phyloP scores from a whole-genome alignment of 2,329 filamentous ascomycete species.

The Fusarium domesticum region DNA sequence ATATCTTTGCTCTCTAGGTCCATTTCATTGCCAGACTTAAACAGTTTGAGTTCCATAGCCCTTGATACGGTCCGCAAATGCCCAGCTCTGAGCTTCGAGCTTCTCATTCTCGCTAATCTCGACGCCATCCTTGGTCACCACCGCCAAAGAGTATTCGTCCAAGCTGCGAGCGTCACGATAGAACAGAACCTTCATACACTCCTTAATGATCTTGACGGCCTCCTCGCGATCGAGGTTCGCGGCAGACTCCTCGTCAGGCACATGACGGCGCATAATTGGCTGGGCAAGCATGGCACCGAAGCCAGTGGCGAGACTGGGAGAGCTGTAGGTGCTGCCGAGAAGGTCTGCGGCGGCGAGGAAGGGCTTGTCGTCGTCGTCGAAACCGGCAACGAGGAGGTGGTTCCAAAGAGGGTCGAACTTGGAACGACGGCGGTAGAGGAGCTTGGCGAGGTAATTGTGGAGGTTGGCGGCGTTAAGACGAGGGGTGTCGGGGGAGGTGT shows the following conservation, averaged over 20 bases:
- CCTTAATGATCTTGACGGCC: slow-evolving; percentile 76
- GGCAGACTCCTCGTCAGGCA: slow-evolving; percentile 79
- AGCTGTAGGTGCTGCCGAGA: slow-evolving; percentile 85
- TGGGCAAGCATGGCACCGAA: slow-evolving; percentile 91
- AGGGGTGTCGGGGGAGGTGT: slow-evolving; percentile 48
- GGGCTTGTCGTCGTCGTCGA: slow-evolving; percentile 74
- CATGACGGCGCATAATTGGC: slow-evolving; percentile 80
- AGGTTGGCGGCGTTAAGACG: slow-evolving; percentile 86
- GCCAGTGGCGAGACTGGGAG: slow-evolving; percentile 86
- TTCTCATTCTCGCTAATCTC: slow-evolving; percentile 80
- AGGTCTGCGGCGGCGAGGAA: slow-evolving; percentile 92
- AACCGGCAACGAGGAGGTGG: slow-evolving; percentile 83
- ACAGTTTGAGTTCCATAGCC: slow-evolving; percentile 88
- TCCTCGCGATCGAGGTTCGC: slow-evolving; percentile 70
- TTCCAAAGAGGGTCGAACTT: slow-evolving; percentile 99
- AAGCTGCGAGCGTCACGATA: slow-evolving; percentile 93
- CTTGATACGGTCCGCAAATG: slow-evolving; percentile 90
- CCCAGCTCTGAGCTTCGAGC: slow-evolving; percentile 96
- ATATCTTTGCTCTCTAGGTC: not conserved
- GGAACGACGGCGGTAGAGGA: slow-evolving; percentile 90
- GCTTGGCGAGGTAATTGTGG: slow-evolving; percentile 93
- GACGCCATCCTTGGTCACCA: slow-evolving; percentile 86
- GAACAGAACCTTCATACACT: slow-evolving; percentile 98
- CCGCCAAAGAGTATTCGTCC: slow-evolving; percentile 86
- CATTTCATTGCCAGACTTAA: slow-evolving; percentile 31